phyloP scores from a whole-genome alignment of 2,329 filamentous ascomycete genomes.

The Clarireedia homoeocarpa region DNA sequence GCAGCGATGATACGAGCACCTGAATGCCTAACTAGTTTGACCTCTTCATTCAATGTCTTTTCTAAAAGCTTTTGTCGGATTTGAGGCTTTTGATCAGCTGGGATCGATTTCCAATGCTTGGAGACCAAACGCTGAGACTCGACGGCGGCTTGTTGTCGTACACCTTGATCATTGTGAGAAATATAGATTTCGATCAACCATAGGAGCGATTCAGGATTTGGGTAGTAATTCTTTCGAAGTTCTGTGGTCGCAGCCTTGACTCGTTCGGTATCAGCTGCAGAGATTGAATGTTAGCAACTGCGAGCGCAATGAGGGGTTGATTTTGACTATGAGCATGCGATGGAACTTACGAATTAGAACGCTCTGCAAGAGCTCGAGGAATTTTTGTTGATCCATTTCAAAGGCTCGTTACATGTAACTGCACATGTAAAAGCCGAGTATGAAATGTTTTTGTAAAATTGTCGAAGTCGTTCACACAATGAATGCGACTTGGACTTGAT shows the following conservation, averaged over 20 bases:
- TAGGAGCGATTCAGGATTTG: constrained; percentile 72
- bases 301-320: constrained; percentile 12
- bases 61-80: constrained; percentile 79
- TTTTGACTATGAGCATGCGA: constrained; percentile 23
- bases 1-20: constrained; percentile 81
- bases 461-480: background rate
- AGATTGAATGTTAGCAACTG: constrained; percentile 22
- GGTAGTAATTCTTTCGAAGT: constrained; percentile 91
- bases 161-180: constrained; percentile 54
- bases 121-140: constrained; percentile 75
- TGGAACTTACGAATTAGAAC: constrained; percentile 68
- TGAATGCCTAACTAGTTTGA: constrained; percentile 72
- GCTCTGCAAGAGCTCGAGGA: constrained; percentile 79
- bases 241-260: constrained; percentile 86
- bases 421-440: constrained; percentile 1
- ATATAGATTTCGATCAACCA: constrained; percentile 84
- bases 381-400: constrained; percentile 71
- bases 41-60: constrained; percentile 72
- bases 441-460: background rate
- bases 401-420: background rate
- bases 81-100: constrained; percentile 67
- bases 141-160: constrained; percentile 84
- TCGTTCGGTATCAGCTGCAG: constrained; percentile 73
- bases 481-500: background rate
- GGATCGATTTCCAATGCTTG: constrained; percentile 77